phyloP scores from a whole-genome alignment of 495 filamentous ascomycete genomes.

The Arthonia radiata region DNA sequence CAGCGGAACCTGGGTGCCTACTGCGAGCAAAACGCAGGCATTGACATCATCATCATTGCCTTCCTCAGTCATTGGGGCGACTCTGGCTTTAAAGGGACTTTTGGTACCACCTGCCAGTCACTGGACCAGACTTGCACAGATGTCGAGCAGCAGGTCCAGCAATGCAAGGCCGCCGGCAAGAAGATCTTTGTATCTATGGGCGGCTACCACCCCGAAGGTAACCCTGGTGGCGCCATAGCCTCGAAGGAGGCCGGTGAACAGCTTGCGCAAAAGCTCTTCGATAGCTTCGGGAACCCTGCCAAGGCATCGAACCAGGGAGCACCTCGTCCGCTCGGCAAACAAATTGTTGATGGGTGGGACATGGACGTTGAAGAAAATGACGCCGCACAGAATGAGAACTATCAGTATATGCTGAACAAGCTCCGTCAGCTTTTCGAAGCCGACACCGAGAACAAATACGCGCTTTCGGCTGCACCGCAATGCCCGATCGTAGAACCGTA shows the following conservation, averaged over 20 bases:
- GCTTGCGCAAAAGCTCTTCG: conserved; percentile 39
- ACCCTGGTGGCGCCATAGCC: too few relatives aligned
- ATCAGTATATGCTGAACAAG: conserved; percentile 11
- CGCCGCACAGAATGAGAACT: conserved; percentile 6
- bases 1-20: too few relatives aligned
- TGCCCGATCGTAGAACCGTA: conserved; percentile 15
- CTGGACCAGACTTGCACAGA: conserved; percentile 14
- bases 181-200: conserved; percentile 17
- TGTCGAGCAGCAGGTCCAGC: conserved; percentile 11
- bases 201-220: conserved; percentile 10
- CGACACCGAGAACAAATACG: conserved; percentile 9
- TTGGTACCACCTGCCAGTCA: too few relatives aligned
- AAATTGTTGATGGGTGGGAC: conserved; percentile 16
- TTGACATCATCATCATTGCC: too few relatives aligned
- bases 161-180: conserved; percentile 14
- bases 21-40: too few relatives aligned
- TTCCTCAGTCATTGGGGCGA: too few relatives aligned
- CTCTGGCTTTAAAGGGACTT: too few relatives aligned
- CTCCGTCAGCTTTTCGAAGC: conserved; percentile 8
- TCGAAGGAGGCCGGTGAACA: conserved; percentile 12
- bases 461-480: conserved; percentile 18
- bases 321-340: conserved; percentile 15
- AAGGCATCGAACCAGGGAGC: conserved; percentile 15
- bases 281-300: conserved; percentile 30
- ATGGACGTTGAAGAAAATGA: conserved; percentile 15